Percentiles rank a stretch among this genome's conserved stretches.
Evolutionary conservation across 225 moss, liverwort and hornwort species (phyloP).

Genomic region (Rhytidiadelphus loreus): DNA sequence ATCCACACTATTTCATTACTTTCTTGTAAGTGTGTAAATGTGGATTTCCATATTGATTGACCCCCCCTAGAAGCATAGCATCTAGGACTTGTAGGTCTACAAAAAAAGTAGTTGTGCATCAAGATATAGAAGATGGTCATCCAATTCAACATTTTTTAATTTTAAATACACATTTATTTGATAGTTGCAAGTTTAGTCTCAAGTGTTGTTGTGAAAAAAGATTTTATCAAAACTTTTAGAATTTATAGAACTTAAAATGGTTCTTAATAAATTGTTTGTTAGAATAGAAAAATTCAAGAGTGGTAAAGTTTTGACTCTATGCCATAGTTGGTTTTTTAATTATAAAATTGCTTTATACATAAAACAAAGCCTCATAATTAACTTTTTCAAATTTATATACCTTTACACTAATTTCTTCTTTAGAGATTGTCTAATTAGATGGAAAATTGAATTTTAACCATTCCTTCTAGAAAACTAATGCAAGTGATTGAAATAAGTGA

Average conservation of each 20-base stretch:
- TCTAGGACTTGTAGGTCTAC: conserved; percentile 38
- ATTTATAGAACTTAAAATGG: background rate
- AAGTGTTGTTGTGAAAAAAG: background rate
- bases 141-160: conserved; percentile 54
- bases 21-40: conserved; percentile 45
- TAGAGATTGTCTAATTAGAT: background rate
- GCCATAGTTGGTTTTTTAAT: background rate
- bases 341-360: background rate
- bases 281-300: background rate
- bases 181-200: background rate
- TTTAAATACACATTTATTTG: background rate
- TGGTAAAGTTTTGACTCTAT: background rate
- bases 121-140: conserved; percentile 28
- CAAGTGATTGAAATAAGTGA: background rate
- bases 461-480: background rate
- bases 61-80: conserved; percentile 28
- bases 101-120: conserved; percentile 44
- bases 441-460: background rate
- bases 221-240: background rate
- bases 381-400: background rate
- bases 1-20: conserved; percentile 44
- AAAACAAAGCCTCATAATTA: background rate
- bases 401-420: background rate
- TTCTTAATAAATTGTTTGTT: background rate
- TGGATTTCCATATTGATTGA: conserved; percentile 50